Conservation (phyloP, 208 protist species). For the Trypanosoma melophagium region DNA sequence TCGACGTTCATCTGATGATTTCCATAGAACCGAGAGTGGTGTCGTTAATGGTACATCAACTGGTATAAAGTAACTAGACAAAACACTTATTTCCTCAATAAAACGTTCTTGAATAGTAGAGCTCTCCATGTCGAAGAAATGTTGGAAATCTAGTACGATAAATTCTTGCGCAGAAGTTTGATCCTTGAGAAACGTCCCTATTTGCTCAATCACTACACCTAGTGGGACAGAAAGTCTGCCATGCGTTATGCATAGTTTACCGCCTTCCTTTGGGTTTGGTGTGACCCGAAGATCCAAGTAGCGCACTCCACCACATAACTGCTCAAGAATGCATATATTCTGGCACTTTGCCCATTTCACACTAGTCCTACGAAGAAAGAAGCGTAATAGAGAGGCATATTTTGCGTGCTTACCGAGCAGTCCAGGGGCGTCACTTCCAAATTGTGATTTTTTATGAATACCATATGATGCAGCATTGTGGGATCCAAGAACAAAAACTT, state of each 20-base stretch:
- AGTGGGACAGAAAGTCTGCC: constrained; percentile 35
- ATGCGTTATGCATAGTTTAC: constrained; percentile 41
- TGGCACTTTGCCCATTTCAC: constrained; percentile 50
- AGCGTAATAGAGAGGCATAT: constrained; percentile 20
- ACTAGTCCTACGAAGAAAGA: constrained; percentile 28
- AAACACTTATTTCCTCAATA: constrained; percentile 23
- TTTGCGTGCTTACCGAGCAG: constrained; percentile 14
- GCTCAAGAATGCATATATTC: constrained; percentile 36
- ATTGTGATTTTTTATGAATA: constrained; percentile 29
- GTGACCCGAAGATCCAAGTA: constrained; percentile 52
- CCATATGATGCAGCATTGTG: constrained; percentile 52
- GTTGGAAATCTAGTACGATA: constrained; percentile 58
- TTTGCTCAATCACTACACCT: constrained; percentile 24
- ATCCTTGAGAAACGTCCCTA: constrained; percentile 32
- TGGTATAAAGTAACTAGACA: constrained; percentile 35
- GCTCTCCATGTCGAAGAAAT: constrained; percentile 30
- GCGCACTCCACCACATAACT: constrained; percentile 49
- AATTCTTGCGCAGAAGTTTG: constrained; percentile 33
- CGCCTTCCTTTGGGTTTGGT: constrained; percentile 4
- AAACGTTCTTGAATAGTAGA: constrained; percentile 25
- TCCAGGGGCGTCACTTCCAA: constrained; percentile 41
- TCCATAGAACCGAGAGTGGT: constrained; percentile 36
- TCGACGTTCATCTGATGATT: constrained; percentile 18
- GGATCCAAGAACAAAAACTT: constrained; percentile 39
- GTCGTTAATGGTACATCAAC: constrained; percentile 26